A percentile compares a stretch with the other conserved stretches of the same genome.
These are phyloP conservation scores for Apiotrichum brassicae DNA, from an alignment of 1,284 basidiomycete genomes.

Conservation along the genomic window DNA sequence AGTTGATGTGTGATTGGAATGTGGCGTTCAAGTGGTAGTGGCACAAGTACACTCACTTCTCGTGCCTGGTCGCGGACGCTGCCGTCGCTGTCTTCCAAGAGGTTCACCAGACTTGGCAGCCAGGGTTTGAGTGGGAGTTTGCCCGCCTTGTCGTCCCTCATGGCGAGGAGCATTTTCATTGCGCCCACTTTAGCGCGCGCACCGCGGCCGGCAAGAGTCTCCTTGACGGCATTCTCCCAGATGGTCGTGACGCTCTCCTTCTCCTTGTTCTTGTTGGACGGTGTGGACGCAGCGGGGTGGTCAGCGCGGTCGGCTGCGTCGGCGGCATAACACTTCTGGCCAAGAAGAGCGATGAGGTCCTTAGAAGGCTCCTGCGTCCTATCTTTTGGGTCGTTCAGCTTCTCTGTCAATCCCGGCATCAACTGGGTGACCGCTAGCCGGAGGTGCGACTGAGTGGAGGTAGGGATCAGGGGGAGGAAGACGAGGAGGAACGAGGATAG, in stretches of 20 bases:
- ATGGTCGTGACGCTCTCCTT: slow-evolving; percentile 65
- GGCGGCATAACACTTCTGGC: slow-evolving; percentile 24
- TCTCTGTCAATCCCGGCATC: slow-evolving; percentile 36
- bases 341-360: slow-evolving; percentile 26
- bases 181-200: slow-evolving; percentile 56
- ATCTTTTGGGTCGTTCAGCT: slow-evolving; percentile 44
- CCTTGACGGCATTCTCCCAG: slow-evolving; percentile 69
- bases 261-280: slow-evolving; percentile 56
- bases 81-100: slow-evolving; percentile 83
- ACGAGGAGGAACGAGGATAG: slow-evolving; percentile 38
- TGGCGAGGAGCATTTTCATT: slow-evolving; percentile 31
- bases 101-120: slow-evolving; percentile 69
- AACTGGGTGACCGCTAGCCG: slow-evolving; percentile 30
- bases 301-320: slow-evolving; percentile 8
- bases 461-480: slow-evolving; percentile 36
- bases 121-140: slow-evolving; percentile 78
- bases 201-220: slow-evolving; percentile 66
- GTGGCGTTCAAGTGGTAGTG: too few relatives aligned
- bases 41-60: slow-evolving; percentile 35
- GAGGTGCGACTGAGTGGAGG: slow-evolving; percentile 14
- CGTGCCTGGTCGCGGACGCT: slow-evolving; percentile 80
- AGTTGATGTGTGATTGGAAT: background rate
- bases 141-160: slow-evolving; percentile 71
- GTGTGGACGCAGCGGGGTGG: background rate
- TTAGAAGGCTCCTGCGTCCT: slow-evolving; percentile 30